Percentiles rank a stretch among this genome's conserved stretches.
These are phyloP conservation scores for Delonix regia DNA, from an alignment of 306 rosid genomes.

Conservation along the genomic window DNA sequence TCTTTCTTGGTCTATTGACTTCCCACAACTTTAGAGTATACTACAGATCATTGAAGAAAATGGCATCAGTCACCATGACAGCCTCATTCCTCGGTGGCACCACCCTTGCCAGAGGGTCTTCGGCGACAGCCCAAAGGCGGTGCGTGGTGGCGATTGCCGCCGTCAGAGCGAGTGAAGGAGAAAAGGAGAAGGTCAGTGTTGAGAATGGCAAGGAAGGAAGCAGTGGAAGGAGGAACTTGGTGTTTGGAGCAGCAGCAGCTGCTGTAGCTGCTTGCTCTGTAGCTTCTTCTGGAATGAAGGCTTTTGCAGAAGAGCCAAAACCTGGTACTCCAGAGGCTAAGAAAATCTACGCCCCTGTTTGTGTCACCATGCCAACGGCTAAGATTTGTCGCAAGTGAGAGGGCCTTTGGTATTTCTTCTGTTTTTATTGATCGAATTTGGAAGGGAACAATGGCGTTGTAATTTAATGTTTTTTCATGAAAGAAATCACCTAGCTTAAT, in stretches of 20 bases:
- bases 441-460: conserved; percentile 28
- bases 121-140: conserved; percentile 1
- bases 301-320: conserved; percentile 48
- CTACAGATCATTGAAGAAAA: background rate
- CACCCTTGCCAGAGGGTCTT: background rate
- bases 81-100: conserved; percentile 43
- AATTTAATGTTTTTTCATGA: conserved; percentile 20
- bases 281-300: conserved; percentile 31
- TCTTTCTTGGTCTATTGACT: conserved; percentile 15
- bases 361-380: conserved; percentile 63
- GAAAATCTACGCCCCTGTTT: conserved; percentile 53
- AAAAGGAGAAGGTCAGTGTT: conserved; percentile 22
- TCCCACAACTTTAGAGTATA: too few species aligned
- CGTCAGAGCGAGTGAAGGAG: conserved; percentile 32
- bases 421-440: background rate
- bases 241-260: conserved; percentile 41
- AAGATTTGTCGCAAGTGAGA: conserved; percentile 48
- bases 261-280: conserved; percentile 38
- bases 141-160: conserved; percentile 24
- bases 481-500: background rate
- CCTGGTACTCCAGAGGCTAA: conserved; percentile 48
- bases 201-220: conserved; percentile 24
- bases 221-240: conserved; percentile 51
- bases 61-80: conserved; percentile 57
- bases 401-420: background rate